A percentile compares a stretch with the other conserved stretches of the same genome.
Conservation (phyloP, 148 eudicot species). For the Amaranthus cruentus region DNA sequence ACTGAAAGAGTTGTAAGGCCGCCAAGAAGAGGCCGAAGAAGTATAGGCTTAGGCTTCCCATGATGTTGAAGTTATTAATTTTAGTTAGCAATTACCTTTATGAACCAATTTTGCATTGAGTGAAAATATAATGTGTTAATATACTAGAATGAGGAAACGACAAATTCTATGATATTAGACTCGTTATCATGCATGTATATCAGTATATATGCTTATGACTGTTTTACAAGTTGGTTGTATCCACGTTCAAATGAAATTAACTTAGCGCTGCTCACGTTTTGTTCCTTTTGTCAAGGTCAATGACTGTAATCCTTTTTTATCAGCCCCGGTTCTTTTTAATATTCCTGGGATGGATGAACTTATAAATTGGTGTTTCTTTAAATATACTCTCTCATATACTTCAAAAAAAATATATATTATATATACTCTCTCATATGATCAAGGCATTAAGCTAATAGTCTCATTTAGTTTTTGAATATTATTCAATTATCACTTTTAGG, state of each 20-base stretch:
- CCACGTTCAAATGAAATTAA: constrained; percentile 20
- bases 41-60: constrained; percentile 9
- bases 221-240: constrained; percentile 4
- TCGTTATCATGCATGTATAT: neutral
- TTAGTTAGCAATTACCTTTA: neutral
- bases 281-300: neutral
- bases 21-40: neutral
- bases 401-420: too few species aligned
- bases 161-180: neutral
- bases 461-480: too few species aligned
- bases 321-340: too few species aligned
- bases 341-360: too few species aligned
- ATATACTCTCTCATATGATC: too few species aligned
- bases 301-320: too few species aligned
- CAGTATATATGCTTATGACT: too few species aligned
- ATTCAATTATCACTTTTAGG: too few species aligned
- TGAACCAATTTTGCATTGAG: neutral
- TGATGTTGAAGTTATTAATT: neutral
- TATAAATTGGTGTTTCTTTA: too few species aligned
- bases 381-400: too few species aligned
- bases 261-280: constrained; percentile 26
- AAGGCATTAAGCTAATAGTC: too few species aligned
- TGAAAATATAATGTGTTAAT: neutral
- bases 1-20: constrained; percentile 2
- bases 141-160: constrained; percentile 2